Evolutionary conservation across 2,329 filamentous ascomycete genomes (phyloP).

Genomic region (Trichoderma arundinaceum): DNA sequence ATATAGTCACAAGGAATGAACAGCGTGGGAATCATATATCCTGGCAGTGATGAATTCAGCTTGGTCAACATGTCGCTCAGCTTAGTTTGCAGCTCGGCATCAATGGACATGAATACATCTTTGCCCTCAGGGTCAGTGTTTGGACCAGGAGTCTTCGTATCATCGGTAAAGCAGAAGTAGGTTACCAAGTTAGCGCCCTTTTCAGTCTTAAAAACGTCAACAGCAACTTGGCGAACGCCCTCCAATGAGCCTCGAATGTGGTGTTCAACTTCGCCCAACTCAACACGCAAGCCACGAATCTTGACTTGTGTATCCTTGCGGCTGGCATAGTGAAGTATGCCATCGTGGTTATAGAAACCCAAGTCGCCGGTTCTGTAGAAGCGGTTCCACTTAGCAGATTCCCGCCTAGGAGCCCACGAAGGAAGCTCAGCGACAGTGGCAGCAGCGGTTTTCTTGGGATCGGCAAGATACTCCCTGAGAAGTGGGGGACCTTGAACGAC

Average conservation of each 20-base stretch:
- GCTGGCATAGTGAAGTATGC: constrained; percentile 51
- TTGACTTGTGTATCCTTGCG: constrained; percentile 65
- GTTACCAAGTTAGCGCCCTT: constrained; percentile 14
- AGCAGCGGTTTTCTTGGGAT: constrained; percentile 21
- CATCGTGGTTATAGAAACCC: constrained; percentile 48
- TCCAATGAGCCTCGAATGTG: constrained; percentile 7
- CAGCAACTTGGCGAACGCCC: constrained; percentile 1
- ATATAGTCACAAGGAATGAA: constrained; percentile 50
- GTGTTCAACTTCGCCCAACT: constrained; percentile 45
- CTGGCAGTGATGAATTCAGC: constrained; percentile 31
- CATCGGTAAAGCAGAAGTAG: constrained; percentile 12
- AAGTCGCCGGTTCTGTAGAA: constrained; percentile 57
- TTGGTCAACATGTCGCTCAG: background rate
- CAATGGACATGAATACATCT: background rate
- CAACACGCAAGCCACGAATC: constrained; percentile 63
- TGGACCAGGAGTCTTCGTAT: background rate
- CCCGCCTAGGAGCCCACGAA: constrained; percentile 13
- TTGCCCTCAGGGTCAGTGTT: background rate
- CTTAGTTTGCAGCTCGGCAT: background rate
- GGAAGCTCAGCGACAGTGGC: background rate
- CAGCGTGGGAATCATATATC: constrained; percentile 51
- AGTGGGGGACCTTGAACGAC: constrained; percentile 30
- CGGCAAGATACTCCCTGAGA: constrained; percentile 24
- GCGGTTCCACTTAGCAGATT: constrained; percentile 30
- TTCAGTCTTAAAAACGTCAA: constrained; percentile 27